A percentile compares a stretch with the other conserved stretches of the same genome.
phyloP scores from a whole-genome alignment of 2,329 filamentous ascomycete genomes.

The Trichothecium roseum region DNA sequence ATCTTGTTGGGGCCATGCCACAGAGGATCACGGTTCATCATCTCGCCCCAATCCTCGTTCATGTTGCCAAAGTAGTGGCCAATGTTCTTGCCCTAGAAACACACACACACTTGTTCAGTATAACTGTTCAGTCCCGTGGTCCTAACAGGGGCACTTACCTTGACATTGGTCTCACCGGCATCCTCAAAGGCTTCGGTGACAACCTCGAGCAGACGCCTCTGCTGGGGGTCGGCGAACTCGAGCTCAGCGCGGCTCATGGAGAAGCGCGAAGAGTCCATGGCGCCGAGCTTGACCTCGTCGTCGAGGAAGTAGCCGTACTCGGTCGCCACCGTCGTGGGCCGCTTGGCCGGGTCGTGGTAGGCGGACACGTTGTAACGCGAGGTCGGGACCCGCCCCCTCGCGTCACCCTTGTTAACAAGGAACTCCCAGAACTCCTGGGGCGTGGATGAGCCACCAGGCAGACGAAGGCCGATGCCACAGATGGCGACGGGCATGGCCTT shows the following conservation, averaged over 20 bases:
- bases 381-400: constrained; percentile 16
- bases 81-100: constrained; percentile 19
- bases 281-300: constrained; percentile 22
- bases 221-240: constrained; percentile 29
- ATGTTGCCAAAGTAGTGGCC: constrained; percentile 23
- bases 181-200: constrained; percentile 27
- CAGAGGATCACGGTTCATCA: constrained; percentile 13
- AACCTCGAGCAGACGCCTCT: constrained; percentile 26
- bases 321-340: constrained; percentile 11
- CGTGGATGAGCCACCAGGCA: constrained; percentile 21
- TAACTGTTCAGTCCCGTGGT: too few species aligned
- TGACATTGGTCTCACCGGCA: constrained; percentile 5
- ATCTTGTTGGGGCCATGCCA: constrained; percentile 9
- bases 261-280: constrained; percentile 26
- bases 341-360: constrained; percentile 17
- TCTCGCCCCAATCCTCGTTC: constrained; percentile 19
- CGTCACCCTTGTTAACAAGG: constrained; percentile 17
- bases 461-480: constrained; percentile 26
- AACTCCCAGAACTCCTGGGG: constrained; percentile 26
- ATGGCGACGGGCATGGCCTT: constrained; percentile 31
- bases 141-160: too few species aligned
- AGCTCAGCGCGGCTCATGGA: constrained; percentile 25
- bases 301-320: constrained; percentile 23
- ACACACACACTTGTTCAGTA: too few species aligned
- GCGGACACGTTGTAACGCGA: constrained; percentile 12